These are phyloP conservation scores for Penicillium nordicum DNA, from an alignment of 2,329 filamentous ascomycete species.

Conservation along the genomic window DNA sequence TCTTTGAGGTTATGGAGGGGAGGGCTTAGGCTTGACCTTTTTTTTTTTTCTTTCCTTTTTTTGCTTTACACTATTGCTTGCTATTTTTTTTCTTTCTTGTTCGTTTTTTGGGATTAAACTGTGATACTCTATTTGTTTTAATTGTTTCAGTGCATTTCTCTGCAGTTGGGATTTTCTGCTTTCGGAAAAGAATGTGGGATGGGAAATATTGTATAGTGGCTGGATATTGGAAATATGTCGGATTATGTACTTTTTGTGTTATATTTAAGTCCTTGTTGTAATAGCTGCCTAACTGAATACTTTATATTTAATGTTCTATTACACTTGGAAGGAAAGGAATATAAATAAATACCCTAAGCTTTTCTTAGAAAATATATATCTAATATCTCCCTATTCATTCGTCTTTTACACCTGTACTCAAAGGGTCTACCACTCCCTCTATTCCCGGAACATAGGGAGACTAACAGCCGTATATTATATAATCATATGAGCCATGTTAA, in stretches of 20 bases:
- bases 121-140: conserved; percentile 5
- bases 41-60: not conserved
- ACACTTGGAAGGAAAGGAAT: too few relatives aligned
- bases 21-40: conserved; percentile 24
- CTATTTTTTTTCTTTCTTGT: not conserved
- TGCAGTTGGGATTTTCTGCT: not conserved
- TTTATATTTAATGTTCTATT: not conserved
- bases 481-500: too few relatives aligned
- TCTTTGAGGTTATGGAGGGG: conserved; percentile 48
- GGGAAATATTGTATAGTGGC: conserved; percentile 3
- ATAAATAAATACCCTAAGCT: too few relatives aligned
- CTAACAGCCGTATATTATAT: too few relatives aligned
- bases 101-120: not conserved
- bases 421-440: too few relatives aligned
- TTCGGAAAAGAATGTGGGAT: conserved; percentile 8
- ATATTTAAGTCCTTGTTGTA: not conserved
- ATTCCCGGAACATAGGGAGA: too few relatives aligned
- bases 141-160: not conserved
- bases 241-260: not conserved
- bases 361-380: too few relatives aligned
- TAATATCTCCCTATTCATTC: too few relatives aligned
- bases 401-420: too few relatives aligned
- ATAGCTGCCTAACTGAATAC: not conserved
- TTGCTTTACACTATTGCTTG: not conserved
- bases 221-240: conserved; percentile 1